Percentiles rank a stretch among this genome's conserved stretches.
Evolutionary conservation across 768 basidiomycete species (phyloP).

Genomic region (Collybiopsis confluens): DNA sequence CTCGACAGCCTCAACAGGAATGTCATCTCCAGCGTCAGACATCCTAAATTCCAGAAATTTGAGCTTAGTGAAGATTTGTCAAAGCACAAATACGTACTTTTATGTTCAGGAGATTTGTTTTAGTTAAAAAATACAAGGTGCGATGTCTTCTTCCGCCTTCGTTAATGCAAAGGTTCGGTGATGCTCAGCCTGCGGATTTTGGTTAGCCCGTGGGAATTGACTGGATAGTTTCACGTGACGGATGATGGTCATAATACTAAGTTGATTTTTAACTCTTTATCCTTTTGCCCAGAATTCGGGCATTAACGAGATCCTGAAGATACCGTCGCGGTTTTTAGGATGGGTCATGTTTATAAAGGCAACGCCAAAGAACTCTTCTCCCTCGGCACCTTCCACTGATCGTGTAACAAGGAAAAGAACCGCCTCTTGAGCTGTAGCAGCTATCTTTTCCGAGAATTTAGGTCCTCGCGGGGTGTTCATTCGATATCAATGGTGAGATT

Average conservation of each 20-base stretch:
- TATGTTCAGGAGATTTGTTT: slow-evolving; percentile 14
- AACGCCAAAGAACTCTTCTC: slow-evolving; percentile 26
- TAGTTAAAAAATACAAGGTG: slow-evolving; percentile 21
- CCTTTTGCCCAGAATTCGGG: slow-evolving; percentile 32
- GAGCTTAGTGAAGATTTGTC: not conserved
- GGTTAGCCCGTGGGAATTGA: no score
- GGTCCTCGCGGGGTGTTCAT: slow-evolving; percentile 12
- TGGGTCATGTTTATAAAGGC: slow-evolving; percentile 21
- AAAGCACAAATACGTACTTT: slow-evolving; percentile 11
- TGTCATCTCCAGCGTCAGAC: slow-evolving; percentile 99
- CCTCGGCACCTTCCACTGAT: slow-evolving; percentile 15
- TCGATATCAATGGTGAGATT: slow-evolving; percentile 18
- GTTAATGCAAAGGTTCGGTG: slow-evolving; percentile 71
- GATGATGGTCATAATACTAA: no score
- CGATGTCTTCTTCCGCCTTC: slow-evolving; percentile 94
- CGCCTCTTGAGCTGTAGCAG: slow-evolving; percentile 19
- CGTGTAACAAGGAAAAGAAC: slow-evolving; percentile 21
- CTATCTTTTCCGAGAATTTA: slow-evolving; percentile 16
- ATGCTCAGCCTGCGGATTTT: no score
- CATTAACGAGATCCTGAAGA: slow-evolving; percentile 26
- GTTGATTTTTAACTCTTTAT: slow-evolving; percentile 39
- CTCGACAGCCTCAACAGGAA: slow-evolving; percentile 59
- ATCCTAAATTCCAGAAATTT: slow-evolving; percentile 33
- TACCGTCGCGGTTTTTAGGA: slow-evolving; percentile 25
- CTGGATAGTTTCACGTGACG: no score